Evolutionary conservation across 179 eudicot species (phyloP).

Genomic region (Pouteria campechiana): DNA sequence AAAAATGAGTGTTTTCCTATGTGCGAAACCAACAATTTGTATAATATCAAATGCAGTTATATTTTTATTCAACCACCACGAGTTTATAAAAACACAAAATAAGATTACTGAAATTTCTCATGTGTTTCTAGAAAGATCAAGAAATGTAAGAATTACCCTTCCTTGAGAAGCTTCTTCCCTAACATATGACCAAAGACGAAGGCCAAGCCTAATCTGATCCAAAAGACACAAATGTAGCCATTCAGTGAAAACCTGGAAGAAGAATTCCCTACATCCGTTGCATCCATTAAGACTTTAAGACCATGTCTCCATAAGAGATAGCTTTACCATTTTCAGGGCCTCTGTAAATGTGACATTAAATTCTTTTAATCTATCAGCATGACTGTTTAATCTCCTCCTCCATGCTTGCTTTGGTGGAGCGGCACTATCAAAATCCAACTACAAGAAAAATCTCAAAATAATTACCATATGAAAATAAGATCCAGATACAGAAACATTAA

Average conservation of each 20-base stretch:
- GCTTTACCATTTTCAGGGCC: conserved; percentile 90
- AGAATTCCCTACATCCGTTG: background rate
- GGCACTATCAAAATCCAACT: conserved; percentile 94
- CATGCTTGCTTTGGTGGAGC: conserved; percentile 92
- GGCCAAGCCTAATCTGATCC: conserved; percentile 84
- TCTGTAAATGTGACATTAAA: conserved; percentile 90
- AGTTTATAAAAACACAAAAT: too few species aligned
- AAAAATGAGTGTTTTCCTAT: too few species aligned
- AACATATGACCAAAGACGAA: conserved; percentile 91
- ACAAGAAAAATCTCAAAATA: conserved; percentile 16
- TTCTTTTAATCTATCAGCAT: conserved; percentile 86
- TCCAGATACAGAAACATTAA: too few species aligned
- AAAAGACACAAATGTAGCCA: too few species aligned
- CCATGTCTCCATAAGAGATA: background rate
- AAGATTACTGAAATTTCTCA: too few species aligned
- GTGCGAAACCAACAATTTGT: too few species aligned
- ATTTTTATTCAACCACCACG: too few species aligned
- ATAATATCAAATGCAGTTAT: too few species aligned
- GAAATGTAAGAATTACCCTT: conserved; percentile 86
- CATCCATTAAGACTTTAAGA: background rate
- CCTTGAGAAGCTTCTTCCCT: conserved; percentile 98
- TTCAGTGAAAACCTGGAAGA: too few species aligned
- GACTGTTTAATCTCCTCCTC: conserved; percentile 86
- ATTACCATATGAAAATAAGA: too few species aligned
- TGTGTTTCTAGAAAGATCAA: too few species aligned